Evolutionary conservation across 1,139 yeast species (phyloP), one percentile per base, ranked within the genome.

Genomic region (Saccharomycopsis hybrid): DNA sequence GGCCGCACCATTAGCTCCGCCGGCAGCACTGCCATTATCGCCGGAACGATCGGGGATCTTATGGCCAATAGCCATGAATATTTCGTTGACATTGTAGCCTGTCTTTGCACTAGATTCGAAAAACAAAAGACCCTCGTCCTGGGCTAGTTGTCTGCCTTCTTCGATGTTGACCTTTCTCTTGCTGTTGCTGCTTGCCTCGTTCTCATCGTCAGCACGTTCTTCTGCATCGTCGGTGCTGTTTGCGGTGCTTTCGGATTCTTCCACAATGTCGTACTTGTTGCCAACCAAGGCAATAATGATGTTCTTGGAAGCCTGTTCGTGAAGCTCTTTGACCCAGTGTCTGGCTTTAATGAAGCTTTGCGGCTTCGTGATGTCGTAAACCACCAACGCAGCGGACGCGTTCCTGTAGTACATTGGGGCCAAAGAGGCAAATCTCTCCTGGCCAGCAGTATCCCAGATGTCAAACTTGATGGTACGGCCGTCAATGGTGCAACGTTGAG

Each of bases 381-480:
- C 97, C 8, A 92, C 97, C 57, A 92, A 72, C 0, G 98, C 98
- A 37, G 96, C 95, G 66, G 92, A 97, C 11, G 98, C 97, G 62
- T 92, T 92, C 64, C 98, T 79, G 71, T 92, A 92, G 68, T 92
- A 92, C 95, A 92, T 86, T 29, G 97, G 98, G 1, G 97, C 97
- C 63, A 92, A 74, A 37, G 94, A 85, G 3, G 97, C 97, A 72
- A 92, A 92, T 56, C 98, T 72, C 66, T 92, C 98, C 69, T 92
- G 98, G 18, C 98, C 98, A 0, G 98, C 98, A 11, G 98, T 92
- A 65, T 92, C 98, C 97, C 97, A 92, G 57, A 92, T 92, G 66
- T 92, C 98, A 67, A 89, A 92, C 65, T 92, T 92, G 63, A 92
- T 89, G 13, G 95, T 86, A 58, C 86, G 80, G 57, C 86, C 89